phyloP scores from a whole-genome alignment of 345 rosid species.

The Isatis tinctoria region DNA sequence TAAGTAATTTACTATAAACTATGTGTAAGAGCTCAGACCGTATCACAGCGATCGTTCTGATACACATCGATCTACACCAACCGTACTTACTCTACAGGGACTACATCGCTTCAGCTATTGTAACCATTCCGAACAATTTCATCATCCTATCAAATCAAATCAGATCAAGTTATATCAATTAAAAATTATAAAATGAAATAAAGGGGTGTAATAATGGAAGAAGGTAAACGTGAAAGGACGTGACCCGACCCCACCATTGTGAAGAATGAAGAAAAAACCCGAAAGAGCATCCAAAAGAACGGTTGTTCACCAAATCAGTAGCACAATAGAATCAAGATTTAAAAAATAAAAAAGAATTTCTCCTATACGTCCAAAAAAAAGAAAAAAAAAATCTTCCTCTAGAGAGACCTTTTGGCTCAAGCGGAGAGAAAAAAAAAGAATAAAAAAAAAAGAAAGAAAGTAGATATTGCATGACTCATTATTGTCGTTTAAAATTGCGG shows the following conservation, averaged over 20 bases:
- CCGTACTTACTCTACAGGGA: background rate
- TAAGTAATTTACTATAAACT: background rate
- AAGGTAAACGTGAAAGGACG: slow-evolving; percentile 12
- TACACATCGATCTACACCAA: background rate
- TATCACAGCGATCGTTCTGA: background rate
- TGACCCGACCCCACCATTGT: slow-evolving; percentile 38
- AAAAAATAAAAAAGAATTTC: background rate
- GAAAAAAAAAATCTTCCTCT: background rate
- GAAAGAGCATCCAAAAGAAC: slow-evolving; percentile 34
- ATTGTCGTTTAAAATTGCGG: background rate
- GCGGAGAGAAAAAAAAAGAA: background rate
- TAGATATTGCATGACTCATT: background rate
- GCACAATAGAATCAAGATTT: background rate
- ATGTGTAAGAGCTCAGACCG: background rate
- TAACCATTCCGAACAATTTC: slow-evolving; percentile 1
- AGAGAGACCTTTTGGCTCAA: slow-evolving; percentile 13
- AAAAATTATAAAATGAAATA: background rate
- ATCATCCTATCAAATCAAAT: slow-evolving; percentile 24
- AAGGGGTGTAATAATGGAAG: slow-evolving; percentile 6
- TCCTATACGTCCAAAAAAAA: background rate
- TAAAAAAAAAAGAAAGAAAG: background rate
- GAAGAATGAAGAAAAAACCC: slow-evolving; percentile 26
- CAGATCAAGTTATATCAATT: slow-evolving; percentile 6
- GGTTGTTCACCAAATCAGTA: slow-evolving; percentile 39
- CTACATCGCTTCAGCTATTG: slow-evolving; percentile 8